Evolutionary conservation across 108 stramenopile genomes (phyloP), one percentile per base, ranked within the genome.

Genomic region (Conticribra weissflogii): DNA sequence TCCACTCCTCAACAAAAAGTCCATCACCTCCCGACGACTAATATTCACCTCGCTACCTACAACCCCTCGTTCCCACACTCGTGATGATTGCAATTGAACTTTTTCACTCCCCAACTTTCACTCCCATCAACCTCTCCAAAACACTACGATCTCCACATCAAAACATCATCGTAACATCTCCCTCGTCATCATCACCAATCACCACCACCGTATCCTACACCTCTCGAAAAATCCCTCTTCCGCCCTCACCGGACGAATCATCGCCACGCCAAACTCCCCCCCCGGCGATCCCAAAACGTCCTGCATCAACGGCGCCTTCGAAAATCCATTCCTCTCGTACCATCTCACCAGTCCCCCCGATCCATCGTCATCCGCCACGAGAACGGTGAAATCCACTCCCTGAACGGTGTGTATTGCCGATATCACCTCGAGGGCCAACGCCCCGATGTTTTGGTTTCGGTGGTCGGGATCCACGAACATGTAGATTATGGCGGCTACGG

Each of bases 351-450:
- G 80, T 50, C 73, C 77, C 2, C 88, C 88, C 14, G 66, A 74
- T 30, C 88, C 91, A 63, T 91, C 65, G 48, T 91, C 92, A 64
- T 90, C 86, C 7, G 85, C 88, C 0, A 94, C 92, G 9, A 94
- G 57, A 29, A 94, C 55, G 7, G 88, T 90, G 66, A 87, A 90
- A 54, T 89, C 87, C 24, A 81, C 76, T 25, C 78, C 86, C 60
- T 83, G 81, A 15, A 84, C 81, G 0, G 72, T 61, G 54, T 91
- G 92, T 52, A 94, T 83, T 41, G 82, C 79, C 0, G 86, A 74
- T 27, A 94, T 89, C 15, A 89, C 88, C 50, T 90, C 78, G 23
- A 94, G 60, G 25, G 92, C 92, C 74, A 89, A 69, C 21, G 63
- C 48, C 16, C 92, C 92, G 15, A 90, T 60, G 17, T 74, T 53